Evolutionary conservation across 257 asterid genomes (phyloP).

Genomic region (Solanum paucissectum): DNA sequence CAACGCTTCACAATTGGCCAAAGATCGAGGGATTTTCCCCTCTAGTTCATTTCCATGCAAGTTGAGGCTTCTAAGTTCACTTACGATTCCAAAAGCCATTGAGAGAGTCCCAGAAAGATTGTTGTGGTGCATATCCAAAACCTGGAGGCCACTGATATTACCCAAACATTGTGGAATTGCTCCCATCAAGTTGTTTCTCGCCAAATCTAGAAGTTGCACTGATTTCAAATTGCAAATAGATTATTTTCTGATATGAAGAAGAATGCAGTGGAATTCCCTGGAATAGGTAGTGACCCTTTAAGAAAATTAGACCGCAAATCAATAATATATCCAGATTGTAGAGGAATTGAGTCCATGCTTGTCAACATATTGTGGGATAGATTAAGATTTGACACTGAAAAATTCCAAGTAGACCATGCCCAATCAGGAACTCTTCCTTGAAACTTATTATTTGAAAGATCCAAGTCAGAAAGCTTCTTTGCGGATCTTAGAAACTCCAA

Average conservation of each 20-base stretch:
- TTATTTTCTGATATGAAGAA: background rate
- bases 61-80: slow-evolving; percentile 2
- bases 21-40: slow-evolving; percentile 8
- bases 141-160: background rate
- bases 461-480: accelerated
- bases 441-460: background rate
- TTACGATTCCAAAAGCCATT: background rate
- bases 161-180: background rate
- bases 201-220: background rate
- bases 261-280: background rate
- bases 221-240: background rate
- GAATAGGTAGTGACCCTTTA: background rate
- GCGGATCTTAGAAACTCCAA: background rate
- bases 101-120: slow-evolving; percentile 2
- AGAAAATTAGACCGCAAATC: background rate
- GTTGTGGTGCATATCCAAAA: background rate
- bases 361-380: background rate
- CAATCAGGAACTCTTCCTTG: background rate
- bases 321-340: accelerated
- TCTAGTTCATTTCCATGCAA: slow-evolving; percentile 2
- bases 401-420: background rate
- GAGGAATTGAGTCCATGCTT: background rate
- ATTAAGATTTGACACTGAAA: accelerated
- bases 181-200: background rate
- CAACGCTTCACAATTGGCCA: slow-evolving; percentile 4